Percentiles rank a stretch among this genome's conserved stretches.
These are phyloP conservation scores for Cystofilobasidium bisporidii DNA, from an alignment of 768 basidiomycete species.

Conservation along the genomic window DNA sequence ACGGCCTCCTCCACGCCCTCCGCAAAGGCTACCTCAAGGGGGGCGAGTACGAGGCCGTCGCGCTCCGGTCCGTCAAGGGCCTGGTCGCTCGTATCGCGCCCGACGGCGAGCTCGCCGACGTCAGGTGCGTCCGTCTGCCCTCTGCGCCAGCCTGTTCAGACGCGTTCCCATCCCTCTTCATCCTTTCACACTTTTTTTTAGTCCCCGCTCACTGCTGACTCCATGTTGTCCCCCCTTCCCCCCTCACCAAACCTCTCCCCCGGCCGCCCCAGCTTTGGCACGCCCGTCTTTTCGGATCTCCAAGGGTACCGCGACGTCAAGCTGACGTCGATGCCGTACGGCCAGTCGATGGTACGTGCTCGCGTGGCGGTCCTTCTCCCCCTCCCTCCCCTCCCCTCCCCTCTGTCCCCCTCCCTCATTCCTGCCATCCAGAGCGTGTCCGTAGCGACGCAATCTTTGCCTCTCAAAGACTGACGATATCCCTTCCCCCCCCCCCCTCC, in stretches of 20 bases:
- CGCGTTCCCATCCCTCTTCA: not conserved
- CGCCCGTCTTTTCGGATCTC: slow-evolving; percentile 47
- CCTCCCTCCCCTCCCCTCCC: not conserved
- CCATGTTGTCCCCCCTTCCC: not conserved
- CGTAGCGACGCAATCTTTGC: no score
- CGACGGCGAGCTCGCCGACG: slow-evolving; percentile 18
- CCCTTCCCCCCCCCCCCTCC: no score
- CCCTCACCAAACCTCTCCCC: no score
- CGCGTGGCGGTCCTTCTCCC: not conserved
- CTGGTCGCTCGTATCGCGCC: slow-evolving; percentile 28
- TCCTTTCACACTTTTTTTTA: no score
- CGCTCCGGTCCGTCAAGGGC: slow-evolving; percentile 44
- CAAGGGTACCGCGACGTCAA: slow-evolving; percentile 49
- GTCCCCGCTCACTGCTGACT: no score
- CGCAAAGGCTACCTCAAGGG: slow-evolving; percentile 45
- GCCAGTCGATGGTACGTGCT: slow-evolving; percentile 47
- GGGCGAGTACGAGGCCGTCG: slow-evolving; percentile 42
- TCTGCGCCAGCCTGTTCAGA: no score
- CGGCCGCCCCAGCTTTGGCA: slow-evolving; percentile 42
- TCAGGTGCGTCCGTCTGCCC: not conserved
- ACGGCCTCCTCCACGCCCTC: slow-evolving; percentile 46
- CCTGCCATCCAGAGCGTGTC: no score
- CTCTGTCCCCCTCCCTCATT: not conserved
- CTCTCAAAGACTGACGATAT: no score
- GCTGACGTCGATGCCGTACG: slow-evolving; percentile 54